Evolutionary conservation across 2,329 filamentous ascomycete species (phyloP).

Genomic region (Didymella segeticola): DNA sequence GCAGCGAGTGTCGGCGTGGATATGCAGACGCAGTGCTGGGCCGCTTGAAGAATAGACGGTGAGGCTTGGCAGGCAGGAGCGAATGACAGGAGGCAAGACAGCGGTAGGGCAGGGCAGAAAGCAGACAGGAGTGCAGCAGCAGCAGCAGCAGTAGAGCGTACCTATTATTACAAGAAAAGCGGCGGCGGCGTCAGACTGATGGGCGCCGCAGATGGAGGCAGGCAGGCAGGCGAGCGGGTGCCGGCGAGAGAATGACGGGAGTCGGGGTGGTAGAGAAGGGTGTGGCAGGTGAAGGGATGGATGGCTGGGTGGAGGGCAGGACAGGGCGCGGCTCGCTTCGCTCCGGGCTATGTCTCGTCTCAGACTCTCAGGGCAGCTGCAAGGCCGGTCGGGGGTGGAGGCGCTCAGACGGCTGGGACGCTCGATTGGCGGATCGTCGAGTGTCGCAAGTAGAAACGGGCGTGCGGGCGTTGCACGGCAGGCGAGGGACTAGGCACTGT

Average conservation of each 20-base stretch:
- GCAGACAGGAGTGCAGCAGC: not conserved
- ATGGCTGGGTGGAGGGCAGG: conserved; percentile 31
- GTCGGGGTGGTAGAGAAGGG: conserved; percentile 3
- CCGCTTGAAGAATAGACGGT: conserved; percentile 7
- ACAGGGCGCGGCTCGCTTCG: conserved; percentile 42
- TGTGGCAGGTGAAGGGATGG: conserved; percentile 38
- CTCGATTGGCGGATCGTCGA: conserved; percentile 23
- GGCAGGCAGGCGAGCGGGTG: conserved; percentile 1
- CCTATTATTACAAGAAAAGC: conserved; percentile 34
- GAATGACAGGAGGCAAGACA: not conserved
- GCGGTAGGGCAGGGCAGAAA: not conserved
- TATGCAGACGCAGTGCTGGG: not conserved
- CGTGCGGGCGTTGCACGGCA: conserved; percentile 34
- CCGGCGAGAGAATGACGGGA: conserved; percentile 7
- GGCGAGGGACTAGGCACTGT: conserved; percentile 6
- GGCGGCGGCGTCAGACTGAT: conserved; percentile 11
- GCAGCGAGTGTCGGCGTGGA: not conserved
- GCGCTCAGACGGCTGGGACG: conserved; percentile 26
- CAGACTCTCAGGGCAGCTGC: conserved; percentile 35
- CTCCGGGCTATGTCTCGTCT: conserved; percentile 27
- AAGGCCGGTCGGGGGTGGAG: conserved; percentile 36
- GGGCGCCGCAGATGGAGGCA: not conserved
- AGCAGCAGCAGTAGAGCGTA: conserved; percentile 26
- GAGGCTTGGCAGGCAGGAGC: conserved; percentile 19
- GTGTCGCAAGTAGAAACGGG: conserved; percentile 36